Percentiles rank a stretch among this genome's conserved stretches.
Conservation (phyloP, 1,139 yeast genomes). For the Entelexis paramagnoliae region DNA sequence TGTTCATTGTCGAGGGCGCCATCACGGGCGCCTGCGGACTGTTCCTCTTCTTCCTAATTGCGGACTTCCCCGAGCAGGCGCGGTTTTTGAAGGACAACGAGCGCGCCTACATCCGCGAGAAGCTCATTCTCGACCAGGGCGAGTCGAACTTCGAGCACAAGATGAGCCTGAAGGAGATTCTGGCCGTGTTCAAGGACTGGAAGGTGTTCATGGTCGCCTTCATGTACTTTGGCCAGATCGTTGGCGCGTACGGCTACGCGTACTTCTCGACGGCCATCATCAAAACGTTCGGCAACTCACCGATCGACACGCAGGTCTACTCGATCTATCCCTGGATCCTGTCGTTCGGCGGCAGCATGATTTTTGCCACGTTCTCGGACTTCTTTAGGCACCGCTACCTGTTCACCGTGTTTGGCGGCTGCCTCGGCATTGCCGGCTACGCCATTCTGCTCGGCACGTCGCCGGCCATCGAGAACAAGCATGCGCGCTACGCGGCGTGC, state of each 20-base stretch:
- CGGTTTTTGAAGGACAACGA: slow-evolving; percentile 37
- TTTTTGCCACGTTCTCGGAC: slow-evolving; percentile 40
- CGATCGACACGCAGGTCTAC: slow-evolving; percentile 53
- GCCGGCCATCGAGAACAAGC: slow-evolving; percentile 26
- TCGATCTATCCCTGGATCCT: slow-evolving; percentile 66
- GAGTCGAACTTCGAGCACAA: slow-evolving; percentile 34
- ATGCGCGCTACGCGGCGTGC: slow-evolving; percentile 57
- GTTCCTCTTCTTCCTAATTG: slow-evolving; percentile 51
- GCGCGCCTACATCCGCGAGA: slow-evolving; percentile 34
- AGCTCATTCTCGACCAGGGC: slow-evolving; percentile 39
- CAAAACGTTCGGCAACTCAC: slow-evolving; percentile 46
- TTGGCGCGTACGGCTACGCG: slow-evolving; percentile 64
- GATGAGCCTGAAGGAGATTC: slow-evolving; percentile 29
- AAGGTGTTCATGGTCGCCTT: slow-evolving; percentile 48
- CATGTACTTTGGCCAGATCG: slow-evolving; percentile 51
- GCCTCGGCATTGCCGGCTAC: slow-evolving; percentile 46
- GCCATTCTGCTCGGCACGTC: slow-evolving; percentile 43
- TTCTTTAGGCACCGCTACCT: slow-evolving; percentile 39
- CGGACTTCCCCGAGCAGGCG: slow-evolving; percentile 69
- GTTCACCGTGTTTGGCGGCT: slow-evolving; percentile 38
- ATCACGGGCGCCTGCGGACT: slow-evolving; percentile 55
- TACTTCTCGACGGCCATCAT: slow-evolving; percentile 60
- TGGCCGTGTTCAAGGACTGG: slow-evolving; percentile 33
- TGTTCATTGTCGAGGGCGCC: slow-evolving; percentile 63
- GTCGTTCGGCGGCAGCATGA: slow-evolving; percentile 48